Conservation (phyloP, 2,329 filamentous ascomycete genomes). For the Pseudocercospora eumusae region DNA sequence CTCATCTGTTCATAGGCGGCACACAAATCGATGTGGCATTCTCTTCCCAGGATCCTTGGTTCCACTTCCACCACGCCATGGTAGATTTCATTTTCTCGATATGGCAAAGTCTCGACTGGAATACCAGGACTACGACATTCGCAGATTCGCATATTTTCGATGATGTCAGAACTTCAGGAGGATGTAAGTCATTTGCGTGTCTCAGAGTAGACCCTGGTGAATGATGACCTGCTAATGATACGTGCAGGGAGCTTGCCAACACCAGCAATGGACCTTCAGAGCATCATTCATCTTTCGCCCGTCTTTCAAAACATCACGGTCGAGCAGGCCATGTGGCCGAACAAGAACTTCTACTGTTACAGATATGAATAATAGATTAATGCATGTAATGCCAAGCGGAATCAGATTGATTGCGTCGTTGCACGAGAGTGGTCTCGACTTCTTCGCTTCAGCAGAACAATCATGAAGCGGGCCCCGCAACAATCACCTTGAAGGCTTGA, state of each 20-base stretch:
- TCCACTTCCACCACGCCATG: constrained; percentile 51
- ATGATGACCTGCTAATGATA: not conserved
- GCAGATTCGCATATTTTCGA: constrained; percentile 15
- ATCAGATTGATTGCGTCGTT: not conserved
- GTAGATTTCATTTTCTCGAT: constrained; percentile 51
- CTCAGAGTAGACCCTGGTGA: not conserved
- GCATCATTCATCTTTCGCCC: constrained; percentile 15
- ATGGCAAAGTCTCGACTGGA: constrained; percentile 49
- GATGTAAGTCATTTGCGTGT: constrained; percentile 10
- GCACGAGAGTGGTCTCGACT: not conserved
- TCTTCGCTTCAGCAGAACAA: not conserved
- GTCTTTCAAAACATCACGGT: constrained; percentile 20
- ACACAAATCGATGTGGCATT: constrained; percentile 29
- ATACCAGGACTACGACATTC: constrained; percentile 14
- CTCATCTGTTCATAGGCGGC: constrained; percentile 22
- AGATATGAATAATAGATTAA: constrained; percentile 19
- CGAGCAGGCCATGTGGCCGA: constrained; percentile 22
- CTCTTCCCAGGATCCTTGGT: constrained; percentile 49
- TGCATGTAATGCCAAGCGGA: not conserved
- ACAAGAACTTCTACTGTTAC: constrained; percentile 19
- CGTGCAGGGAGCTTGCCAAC: constrained; percentile 5
- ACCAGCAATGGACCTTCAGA: constrained; percentile 14
- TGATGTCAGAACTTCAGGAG: not conserved
- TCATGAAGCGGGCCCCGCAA: not conserved
- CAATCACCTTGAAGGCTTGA: not conserved